Evolutionary conservation across 2,329 filamentous ascomycete genomes (phyloP), one percentile per base, ranked within the genome.

Genomic region (Penicillium sp.): DNA sequence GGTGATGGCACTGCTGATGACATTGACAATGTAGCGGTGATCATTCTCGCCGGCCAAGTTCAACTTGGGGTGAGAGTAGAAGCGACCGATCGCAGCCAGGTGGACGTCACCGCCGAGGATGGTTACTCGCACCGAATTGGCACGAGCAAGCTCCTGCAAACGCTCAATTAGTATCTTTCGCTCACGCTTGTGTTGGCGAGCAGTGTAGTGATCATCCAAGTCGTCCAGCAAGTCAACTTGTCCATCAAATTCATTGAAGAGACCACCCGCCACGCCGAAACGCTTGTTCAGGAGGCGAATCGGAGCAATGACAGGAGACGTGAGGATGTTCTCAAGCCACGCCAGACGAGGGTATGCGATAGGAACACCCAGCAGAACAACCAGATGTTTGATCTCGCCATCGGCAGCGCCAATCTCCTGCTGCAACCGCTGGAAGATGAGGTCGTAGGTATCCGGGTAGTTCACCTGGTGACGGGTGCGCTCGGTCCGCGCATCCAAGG

Each of bases 221-320:
- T 87, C 85, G 58, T 87, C 85, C 6, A 88, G 73, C 37, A 88
- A 71, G 76, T 87, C 85, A 27, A 87, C 82, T 48, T 82, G 78
- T 37, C 93, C 93, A 65, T 97, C 93, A 64, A 97, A 97, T 54
- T 91, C 84, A 74, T 97, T 97, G 81, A 97, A 96, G 43, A 97
- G 80, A 50, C 86, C 85, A 47, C 92, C 92, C 4, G 89, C 89
- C 43, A 96, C 76, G 54, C 93, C 93, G 63, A 97, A 96, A 25
- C 92, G 85, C 72, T 92, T 89, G 78, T 96, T 94, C 65, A 97
- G 73, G 59, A 97, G 87, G 68, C 92, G 92, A 69, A 97, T 85
- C 0, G 92, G 92, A 0, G 89, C 92, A 68, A 97, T 92, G 23
- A 97, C 64, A 0, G 93, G 92, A 57, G 90, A 95, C 15, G 84